Base-by-base conservation (phyloP, 352 stramenopile species). In the Globisporangium middletonii region DNA sequence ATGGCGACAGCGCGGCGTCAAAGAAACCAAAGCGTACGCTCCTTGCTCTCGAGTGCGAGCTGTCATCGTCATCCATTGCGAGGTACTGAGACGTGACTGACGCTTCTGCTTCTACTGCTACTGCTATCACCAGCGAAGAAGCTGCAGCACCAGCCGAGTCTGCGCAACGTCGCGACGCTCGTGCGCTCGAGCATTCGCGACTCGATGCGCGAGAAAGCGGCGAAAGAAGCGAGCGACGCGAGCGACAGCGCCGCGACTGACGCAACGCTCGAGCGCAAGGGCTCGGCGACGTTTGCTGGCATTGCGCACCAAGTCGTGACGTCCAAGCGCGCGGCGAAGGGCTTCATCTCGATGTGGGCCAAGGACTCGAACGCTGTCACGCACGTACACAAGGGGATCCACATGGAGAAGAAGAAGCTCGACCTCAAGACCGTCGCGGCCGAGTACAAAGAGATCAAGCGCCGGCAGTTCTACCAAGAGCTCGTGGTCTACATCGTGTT, bases 321-420 rank as follows among this genome's bases (percentile, higher is more conserved):
- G 27, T 73, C 83, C 2, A 71, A 81, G 66, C 83, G 85, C 16
- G 85, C 83, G 4, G 82, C 80, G 0, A 77, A 68, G 35, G 81
- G 81, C 1, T 91, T 94, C 45, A 46, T 91, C 35, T 75, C 71
- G 38, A 92, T 94, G 83, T 94, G 83, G 83, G 69, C 69, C 37
- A 79, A 73, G 46, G 71, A 75, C 53, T 73, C 65, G 9, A 69
- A 55, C 2, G 66, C 69, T 16, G 65, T 71, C 7, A 68, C 72
- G 57, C 72, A 88, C 59, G 69, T 92, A 38, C 88, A 90, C 75
- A 81, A 86, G 33, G 85, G 85, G 8, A 87, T 95, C 57, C 84
- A 92, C 58, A 91, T 95, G 78, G 83, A 95, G 64, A 95, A 95
- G 71, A 95, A 94, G 65, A 95, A 95, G 52, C 69, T 95, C 27